Conservation (phyloP, 345 rosid genomes). For the Diplotaxis tenuifolia region DNA sequence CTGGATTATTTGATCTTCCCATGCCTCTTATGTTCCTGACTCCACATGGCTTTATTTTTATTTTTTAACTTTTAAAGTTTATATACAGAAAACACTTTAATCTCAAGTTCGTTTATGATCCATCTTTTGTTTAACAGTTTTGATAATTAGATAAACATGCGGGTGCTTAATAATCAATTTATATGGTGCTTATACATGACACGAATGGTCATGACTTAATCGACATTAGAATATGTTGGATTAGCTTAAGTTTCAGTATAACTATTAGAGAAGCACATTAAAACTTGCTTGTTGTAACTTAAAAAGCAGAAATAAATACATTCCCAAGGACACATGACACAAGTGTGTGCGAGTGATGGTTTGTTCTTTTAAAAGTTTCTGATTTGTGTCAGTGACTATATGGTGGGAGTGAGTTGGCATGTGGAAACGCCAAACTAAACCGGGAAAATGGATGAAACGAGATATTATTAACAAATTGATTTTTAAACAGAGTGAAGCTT, state of each 20-base stretch:
- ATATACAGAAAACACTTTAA: neutral
- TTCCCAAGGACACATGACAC: constrained; percentile 12
- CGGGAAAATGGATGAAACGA: neutral
- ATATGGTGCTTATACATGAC: neutral
- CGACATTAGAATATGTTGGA: neutral
- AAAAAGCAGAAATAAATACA: neutral
- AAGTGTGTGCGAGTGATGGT: constrained; percentile 22
- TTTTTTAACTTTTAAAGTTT: neutral
- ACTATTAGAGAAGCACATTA: neutral
- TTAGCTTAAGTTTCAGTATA: neutral
- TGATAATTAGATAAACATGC: neutral
- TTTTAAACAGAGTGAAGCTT: neutral
- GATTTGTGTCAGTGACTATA: constrained; percentile 28
- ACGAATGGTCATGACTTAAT: neutral
- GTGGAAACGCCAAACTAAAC: constrained; percentile 24
- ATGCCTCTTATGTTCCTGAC: constrained; percentile 22
- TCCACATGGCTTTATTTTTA: constrained; percentile 30
- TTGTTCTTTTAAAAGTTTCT: constrained; percentile 20
- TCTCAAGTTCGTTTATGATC: neutral
- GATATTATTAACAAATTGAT: neutral
- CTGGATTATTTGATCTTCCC: constrained; percentile 36
- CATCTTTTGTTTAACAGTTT: neutral
- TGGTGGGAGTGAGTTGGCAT: constrained; percentile 34
- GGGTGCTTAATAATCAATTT: neutral
- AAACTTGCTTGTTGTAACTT: constrained; percentile 7